These are phyloP conservation scores for Flammula alnicola DNA, from an alignment of 1,284 basidiomycete species.

Conservation along the genomic window DNA sequence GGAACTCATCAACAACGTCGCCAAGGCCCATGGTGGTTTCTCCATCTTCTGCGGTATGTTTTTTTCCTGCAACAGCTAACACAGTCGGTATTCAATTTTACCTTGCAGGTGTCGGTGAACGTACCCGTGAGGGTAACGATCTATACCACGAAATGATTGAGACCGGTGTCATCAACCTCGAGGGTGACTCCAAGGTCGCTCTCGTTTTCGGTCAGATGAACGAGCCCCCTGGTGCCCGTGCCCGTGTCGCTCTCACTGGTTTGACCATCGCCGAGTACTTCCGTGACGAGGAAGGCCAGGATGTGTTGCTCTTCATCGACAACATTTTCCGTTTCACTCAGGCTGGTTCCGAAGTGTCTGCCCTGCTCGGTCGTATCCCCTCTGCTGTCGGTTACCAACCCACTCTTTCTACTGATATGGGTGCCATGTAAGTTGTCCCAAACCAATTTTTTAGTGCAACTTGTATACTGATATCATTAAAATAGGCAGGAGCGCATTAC, in stretches of 20 bases:
- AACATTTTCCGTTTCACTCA: constrained; percentile 99
- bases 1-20: constrained; percentile 99
- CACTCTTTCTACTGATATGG: constrained; percentile 99
- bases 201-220: constrained; percentile 99
- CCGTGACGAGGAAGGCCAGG: constrained; percentile 99
- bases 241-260: constrained; percentile 98
- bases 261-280: constrained; percentile 99
- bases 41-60: constrained; percentile 97
- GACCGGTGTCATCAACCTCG: constrained; percentile 99
- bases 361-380: constrained; percentile 98
- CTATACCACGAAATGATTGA: constrained; percentile 99
- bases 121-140: constrained; percentile 99
- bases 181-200: constrained; percentile 99
- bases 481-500: constrained; percentile 96
- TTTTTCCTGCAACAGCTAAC: constrained; percentile 1
- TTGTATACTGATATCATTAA: constrained; percentile 11
- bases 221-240: constrained; percentile 99
- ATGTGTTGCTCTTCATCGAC: constrained; percentile 99
- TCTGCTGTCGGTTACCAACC: constrained; percentile 99
- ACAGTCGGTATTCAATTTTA: constrained; percentile 3
- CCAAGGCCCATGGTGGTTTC: constrained; percentile 99
- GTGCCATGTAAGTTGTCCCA: constrained; percentile 85
- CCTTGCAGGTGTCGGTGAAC: constrained; percentile 90
- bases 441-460: constrained; percentile 19
- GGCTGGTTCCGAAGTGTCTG: constrained; percentile 99